phyloP scores from a whole-genome alignment of 306 rosid genomes.

The Acacia acuminata region DNA sequence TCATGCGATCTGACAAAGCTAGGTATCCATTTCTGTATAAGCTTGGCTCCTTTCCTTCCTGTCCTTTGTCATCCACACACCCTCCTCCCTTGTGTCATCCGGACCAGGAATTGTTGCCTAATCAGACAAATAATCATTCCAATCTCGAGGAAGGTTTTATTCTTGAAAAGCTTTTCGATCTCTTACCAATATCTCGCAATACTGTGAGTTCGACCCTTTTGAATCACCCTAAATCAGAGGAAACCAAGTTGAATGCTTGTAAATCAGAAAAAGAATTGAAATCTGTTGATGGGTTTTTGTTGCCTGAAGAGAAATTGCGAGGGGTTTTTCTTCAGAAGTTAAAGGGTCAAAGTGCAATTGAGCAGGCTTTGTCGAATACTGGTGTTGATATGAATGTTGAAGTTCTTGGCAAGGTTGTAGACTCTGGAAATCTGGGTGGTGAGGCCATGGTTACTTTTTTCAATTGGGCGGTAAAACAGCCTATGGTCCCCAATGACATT shows the following conservation, averaged over 20 bases:
- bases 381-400: conserved; percentile 51
- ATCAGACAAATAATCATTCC: neutral
- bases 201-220: neutral
- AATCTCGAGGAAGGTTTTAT: conserved; percentile 46
- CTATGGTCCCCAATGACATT: conserved; percentile 46
- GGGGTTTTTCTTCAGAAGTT: conserved; percentile 84
- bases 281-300: conserved; percentile 60
- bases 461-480: conserved; percentile 75
- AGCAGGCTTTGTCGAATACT: conserved; percentile 53
- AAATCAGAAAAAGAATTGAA: conserved; percentile 18
- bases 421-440: conserved; percentile 66
- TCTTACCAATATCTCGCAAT: conserved; percentile 38
- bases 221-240: neutral
- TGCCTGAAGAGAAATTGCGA: conserved; percentile 70
- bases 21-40: conserved; percentile 20
- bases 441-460: conserved; percentile 73
- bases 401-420: conserved; percentile 51
- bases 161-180: conserved; percentile 54
- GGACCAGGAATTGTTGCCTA: neutral
- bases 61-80: conserved; percentile 40
- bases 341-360: conserved; percentile 64
- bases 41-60: conserved; percentile 17
- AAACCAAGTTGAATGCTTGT: neutral
- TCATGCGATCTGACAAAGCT: conserved; percentile 3
- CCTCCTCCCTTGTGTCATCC: conserved; percentile 17